Conservation (phyloP, 139 green algal genomes). For the Chlorella sorokiniana region DNA sequence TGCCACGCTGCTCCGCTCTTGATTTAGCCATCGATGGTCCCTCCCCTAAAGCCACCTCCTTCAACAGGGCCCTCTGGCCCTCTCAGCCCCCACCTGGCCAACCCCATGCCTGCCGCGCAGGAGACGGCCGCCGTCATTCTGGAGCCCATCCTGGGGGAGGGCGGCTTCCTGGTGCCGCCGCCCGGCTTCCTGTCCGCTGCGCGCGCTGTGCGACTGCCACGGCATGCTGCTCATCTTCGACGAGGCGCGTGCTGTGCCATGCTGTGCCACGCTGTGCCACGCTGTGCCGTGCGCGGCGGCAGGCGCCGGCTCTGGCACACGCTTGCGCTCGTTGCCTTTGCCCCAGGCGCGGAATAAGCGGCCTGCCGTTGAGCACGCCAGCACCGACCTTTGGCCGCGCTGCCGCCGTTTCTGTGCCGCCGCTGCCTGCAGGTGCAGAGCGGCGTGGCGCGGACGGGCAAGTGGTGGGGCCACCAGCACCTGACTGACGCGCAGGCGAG, state of each 20-base stretch:
- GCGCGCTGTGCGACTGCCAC: constrained; percentile 71
- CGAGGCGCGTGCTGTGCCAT: constrained; percentile 60
- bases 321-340: no score
- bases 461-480: constrained; percentile 83
- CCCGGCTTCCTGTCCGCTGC: constrained; percentile 72
- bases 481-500: constrained; percentile 33
- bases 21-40: no score
- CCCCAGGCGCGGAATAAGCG: no score
- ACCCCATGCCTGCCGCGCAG: not conserved
- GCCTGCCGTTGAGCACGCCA: no score
- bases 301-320: no score
- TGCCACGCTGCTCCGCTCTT: no score
- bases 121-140: constrained; percentile 84
- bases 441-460: constrained; percentile 74
- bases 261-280: no score
- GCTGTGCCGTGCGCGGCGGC: no score
- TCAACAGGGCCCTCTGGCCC: no score
- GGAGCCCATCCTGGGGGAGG: constrained; percentile 84
- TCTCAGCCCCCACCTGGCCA: not conserved
- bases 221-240: constrained; percentile 86
- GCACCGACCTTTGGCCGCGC: no score
- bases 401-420: not conserved
- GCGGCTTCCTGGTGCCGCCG: constrained; percentile 82
- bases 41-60: no score
- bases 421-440: constrained; percentile 72